Evolutionary conservation across 768 basidiomycete species (phyloP).

Genomic region (Austroboletus eburneus): DNA sequence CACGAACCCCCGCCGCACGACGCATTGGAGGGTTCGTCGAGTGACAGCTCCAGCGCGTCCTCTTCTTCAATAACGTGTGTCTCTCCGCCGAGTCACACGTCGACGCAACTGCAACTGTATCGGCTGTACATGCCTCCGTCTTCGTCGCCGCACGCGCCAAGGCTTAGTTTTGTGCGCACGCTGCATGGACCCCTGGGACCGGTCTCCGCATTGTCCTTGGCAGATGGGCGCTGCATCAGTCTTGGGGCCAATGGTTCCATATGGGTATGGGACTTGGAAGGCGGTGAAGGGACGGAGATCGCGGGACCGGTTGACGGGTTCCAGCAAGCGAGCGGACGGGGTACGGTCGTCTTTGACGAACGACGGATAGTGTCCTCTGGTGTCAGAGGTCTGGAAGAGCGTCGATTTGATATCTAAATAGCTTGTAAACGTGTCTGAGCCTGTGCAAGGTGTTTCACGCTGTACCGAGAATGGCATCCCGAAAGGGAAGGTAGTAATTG

Average conservation of each 20-base stretch:
- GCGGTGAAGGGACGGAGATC: conserved; percentile 38
- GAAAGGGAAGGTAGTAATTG: conserved; percentile 17
- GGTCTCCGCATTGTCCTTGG: conserved; percentile 62
- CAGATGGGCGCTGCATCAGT: conserved; percentile 82
- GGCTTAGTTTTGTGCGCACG: conserved; percentile 66
- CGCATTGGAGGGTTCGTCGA: conserved; percentile 14
- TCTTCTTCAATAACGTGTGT: conserved; percentile 27
- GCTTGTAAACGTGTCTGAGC: not conserved
- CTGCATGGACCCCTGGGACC: conserved; percentile 68
- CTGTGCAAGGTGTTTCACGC: not conserved
- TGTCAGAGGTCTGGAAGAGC: conserved; percentile 30
- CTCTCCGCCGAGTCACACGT: conserved; percentile 40
- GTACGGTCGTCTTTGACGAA: conserved; percentile 69
- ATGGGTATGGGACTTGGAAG: conserved; percentile 87
- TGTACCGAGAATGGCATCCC: not conserved
- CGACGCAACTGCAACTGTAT: conserved; percentile 67
- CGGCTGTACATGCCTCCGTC: conserved; percentile 58
- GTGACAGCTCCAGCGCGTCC: conserved; percentile 20
- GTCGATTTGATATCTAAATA: conserved; percentile 33
- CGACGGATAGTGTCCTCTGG: conserved; percentile 57
- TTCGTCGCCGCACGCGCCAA: conserved; percentile 52
- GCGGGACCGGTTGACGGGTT: conserved; percentile 33
- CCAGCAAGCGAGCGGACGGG: conserved; percentile 20
- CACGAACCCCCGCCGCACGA: conserved; percentile 13
- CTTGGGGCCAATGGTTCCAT: conserved; percentile 66